phyloP scores from a whole-genome alignment of 306 rosid species.

The Lotus japonicus region DNA sequence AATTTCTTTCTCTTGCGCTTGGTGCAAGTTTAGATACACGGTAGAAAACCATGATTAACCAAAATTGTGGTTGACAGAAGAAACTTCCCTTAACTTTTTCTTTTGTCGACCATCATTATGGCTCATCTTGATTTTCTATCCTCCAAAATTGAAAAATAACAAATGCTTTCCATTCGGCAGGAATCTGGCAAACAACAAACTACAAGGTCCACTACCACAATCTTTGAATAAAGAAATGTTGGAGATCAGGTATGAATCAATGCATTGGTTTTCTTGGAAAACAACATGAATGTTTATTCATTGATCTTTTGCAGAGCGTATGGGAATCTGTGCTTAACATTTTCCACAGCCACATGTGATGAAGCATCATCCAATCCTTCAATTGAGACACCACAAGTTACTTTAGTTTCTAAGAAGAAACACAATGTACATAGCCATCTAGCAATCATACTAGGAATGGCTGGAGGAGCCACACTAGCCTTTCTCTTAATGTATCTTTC shows the following conservation, averaged over 20 bases:
- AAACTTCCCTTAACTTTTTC: no score
- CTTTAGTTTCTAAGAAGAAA: conserved; percentile 42
- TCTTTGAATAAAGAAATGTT: conserved; percentile 65
- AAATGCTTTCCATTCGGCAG: conserved; percentile 43
- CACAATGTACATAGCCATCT: conserved; percentile 32
- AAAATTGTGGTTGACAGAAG: no score
- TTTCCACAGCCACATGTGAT: conserved; percentile 58
- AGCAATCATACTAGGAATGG: conserved; percentile 42
- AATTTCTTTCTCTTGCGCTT: no score
- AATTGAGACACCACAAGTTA: conserved; percentile 77
- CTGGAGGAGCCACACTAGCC: conserved; percentile 50
- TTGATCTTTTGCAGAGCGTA: conserved; percentile 50
- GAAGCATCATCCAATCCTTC: conserved; percentile 49
- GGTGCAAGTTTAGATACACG: no score
- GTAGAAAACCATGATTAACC: no score
- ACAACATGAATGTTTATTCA: conserved; percentile 16
- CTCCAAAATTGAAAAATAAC: no score
- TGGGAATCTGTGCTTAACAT: conserved; percentile 73
- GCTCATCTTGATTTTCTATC: no score
- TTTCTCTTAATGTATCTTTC: conserved; percentile 36
- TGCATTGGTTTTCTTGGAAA: background rate
- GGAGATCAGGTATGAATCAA: conserved; percentile 58
- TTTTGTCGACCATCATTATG: no score
- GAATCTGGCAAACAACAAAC: conserved; percentile 78
- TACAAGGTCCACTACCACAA: conserved; percentile 72